Evolutionary conservation across 495 filamentous ascomycete genomes (phyloP).

Genomic region (Terfezia claveryi): DNA sequence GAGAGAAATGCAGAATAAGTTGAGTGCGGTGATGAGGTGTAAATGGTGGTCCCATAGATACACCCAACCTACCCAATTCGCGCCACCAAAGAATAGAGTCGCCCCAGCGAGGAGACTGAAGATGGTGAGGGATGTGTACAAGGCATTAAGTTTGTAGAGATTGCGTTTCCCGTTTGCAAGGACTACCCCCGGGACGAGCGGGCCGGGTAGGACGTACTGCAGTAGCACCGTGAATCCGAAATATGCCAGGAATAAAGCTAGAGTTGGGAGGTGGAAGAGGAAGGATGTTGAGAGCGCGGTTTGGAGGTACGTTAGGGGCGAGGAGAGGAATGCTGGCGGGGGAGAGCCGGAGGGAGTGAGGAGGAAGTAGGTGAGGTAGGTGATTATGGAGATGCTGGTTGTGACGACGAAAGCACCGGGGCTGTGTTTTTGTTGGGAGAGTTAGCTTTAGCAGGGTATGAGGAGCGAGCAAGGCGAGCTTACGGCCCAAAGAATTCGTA

Average conservation of each 20-base stretch:
- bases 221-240: constrained; percentile 55
- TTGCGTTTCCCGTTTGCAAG: constrained; percentile 49
- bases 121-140: constrained; percentile 48
- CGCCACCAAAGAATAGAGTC: constrained; percentile 46
- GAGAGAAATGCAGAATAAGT: constrained; percentile 46
- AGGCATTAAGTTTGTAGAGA: constrained; percentile 85
- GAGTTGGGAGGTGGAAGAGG: constrained; percentile 35
- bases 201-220: constrained; percentile 56
- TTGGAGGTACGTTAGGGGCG: constrained; percentile 44
- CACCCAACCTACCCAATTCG: constrained; percentile 70
- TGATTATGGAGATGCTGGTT: constrained; percentile 50
- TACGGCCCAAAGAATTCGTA: constrained; percentile 85
- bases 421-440: constrained; percentile 25
- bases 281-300: constrained; percentile 31
- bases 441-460: constrained; percentile 9
- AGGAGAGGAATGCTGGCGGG: constrained; percentile 58
- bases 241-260: constrained; percentile 47
- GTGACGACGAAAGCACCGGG: constrained; percentile 51
- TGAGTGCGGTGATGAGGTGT: constrained; percentile 61
- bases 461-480: constrained; percentile 22
- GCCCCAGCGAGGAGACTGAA: constrained; percentile 45
- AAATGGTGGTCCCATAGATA: constrained; percentile 82
- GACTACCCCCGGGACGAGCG: constrained; percentile 44
- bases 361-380: constrained; percentile 56
- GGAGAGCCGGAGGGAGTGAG: constrained; percentile 94